Conservation (phyloP, 2,329 filamentous ascomycete genomes). For the Ophiostoma quercus region DNA sequence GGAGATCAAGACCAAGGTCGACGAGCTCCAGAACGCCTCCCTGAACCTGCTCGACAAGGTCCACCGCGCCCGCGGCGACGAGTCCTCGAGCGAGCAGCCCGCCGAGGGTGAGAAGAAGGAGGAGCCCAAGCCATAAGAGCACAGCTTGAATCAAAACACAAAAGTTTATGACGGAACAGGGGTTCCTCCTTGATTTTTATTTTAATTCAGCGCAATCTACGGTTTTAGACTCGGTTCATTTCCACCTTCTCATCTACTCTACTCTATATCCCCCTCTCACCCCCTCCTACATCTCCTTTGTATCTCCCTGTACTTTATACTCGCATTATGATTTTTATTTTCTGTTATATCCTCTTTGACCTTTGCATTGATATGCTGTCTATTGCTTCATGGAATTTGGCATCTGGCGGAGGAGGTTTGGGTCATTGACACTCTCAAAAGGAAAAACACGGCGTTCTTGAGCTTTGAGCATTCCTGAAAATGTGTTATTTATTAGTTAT, state of each 20-base stretch:
- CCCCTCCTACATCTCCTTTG: slow-evolving; percentile 29
- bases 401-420: slow-evolving; percentile 12
- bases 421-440: slow-evolving; percentile 12
- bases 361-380: slow-evolving; percentile 16
- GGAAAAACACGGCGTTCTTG: slow-evolving; percentile 8
- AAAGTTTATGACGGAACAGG: slow-evolving; percentile 18
- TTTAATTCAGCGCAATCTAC: slow-evolving; percentile 1
- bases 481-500: slow-evolving; percentile 12
- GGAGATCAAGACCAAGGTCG: slow-evolving; percentile 97
- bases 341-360: slow-evolving; percentile 16
- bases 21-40: slow-evolving; percentile 92
- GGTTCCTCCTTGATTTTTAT: background rate
- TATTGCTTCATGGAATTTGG: slow-evolving; percentile 1
- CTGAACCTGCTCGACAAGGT: slow-evolving; percentile 99
- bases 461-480: background rate
- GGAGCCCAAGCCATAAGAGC: slow-evolving; percentile 60
- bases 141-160: slow-evolving; percentile 5
- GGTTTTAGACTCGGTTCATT: background rate
- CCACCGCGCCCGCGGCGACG: slow-evolving; percentile 82
- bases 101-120: slow-evolving; percentile 72
- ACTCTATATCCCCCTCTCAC: slow-evolving; percentile 25
- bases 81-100: slow-evolving; percentile 44
- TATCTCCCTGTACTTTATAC: slow-evolving; percentile 17
- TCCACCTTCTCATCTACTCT: background rate
- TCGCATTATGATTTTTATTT: slow-evolving; percentile 12